Base-by-base conservation (phyloP, 2,329 filamentous ascomycete species). In the Zymoseptoria brevis region DNA sequence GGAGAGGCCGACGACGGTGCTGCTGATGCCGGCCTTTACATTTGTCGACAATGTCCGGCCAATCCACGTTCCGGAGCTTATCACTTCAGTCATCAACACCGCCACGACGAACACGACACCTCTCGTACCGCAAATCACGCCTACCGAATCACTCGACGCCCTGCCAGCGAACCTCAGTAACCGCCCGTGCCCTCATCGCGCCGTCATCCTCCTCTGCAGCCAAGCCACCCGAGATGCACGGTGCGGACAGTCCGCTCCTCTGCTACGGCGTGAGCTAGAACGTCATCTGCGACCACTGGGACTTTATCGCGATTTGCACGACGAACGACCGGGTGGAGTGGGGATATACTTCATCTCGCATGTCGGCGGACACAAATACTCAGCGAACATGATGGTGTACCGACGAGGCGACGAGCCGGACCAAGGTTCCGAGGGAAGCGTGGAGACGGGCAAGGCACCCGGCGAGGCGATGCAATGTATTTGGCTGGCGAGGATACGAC, bases 271-370 rank as follows among this genome's bases (percentile, higher is more conserved):
- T 69, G 94, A 97, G 75, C 84, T 99, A 57, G 90, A 96, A 77
- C 83, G 93, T 1, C 90, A 96, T 72, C 81, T 97, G 41, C 86
- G 91, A 0, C 88, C 89, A 1, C 79, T 96, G 11, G 92, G 91
- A 0, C 77, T 99, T 19, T 92, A 88, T 73, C 86, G 94, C 29
- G 93, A 97, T 71, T 76, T 94, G 53, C 85, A 95, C 71, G 94
- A 99, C 72, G 86, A 91, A 73, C 79, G 94, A 59, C 90, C 92
- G 0, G 93, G 93, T 9, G 94, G 94, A 11, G 93, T 96, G 5
- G 93, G 90, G 0, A 89, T 99, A 64, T 96, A 96, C 76, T 97
- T 96, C 72, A 95, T 97, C 71, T 93, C 86, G 66, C 94, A 99
- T 71, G 91, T 96, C 2, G 94, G 94, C 26, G 94, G 94, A 0